A percentile compares a stretch with the other conserved stretches of the same genome.
phyloP scores from a whole-genome alignment of 1,284 basidiomycete genomes.

The Fomitopsis palustris region DNA sequence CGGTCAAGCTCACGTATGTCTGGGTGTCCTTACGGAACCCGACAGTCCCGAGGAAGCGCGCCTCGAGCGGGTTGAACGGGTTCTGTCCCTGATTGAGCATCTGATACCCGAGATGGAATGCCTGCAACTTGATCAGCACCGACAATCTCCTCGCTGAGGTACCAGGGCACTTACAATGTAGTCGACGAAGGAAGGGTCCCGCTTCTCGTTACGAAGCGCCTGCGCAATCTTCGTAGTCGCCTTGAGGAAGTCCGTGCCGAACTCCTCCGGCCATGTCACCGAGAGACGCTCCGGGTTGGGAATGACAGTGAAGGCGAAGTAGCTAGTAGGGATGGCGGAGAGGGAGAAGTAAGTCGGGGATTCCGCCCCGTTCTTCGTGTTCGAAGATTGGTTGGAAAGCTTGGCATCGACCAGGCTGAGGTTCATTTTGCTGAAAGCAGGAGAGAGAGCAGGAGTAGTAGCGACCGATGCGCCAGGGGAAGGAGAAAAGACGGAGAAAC shows the following conservation, averaged over 20 bases:
- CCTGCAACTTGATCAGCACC: not conserved
- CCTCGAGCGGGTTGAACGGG: not conserved
- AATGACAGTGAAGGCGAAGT: not conserved
- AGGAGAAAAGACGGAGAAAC: slow-evolving; percentile 1
- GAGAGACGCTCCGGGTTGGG: not conserved
- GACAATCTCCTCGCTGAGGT: not conserved
- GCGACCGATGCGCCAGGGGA: not conserved
- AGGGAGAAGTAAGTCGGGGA: not conserved
- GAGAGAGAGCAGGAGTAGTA: not conserved
- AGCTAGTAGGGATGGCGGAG: not conserved
- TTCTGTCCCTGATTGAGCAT: slow-evolving; percentile 1
- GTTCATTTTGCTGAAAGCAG: not conserved
- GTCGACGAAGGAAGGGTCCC: not conserved
- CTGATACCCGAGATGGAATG: slow-evolving; percentile 1
- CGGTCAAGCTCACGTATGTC: slow-evolving; percentile 4
- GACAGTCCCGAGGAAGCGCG: slow-evolving; percentile 1
- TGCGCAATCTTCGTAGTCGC: not conserved
- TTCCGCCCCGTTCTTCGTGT: not conserved
- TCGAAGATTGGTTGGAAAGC: not conserved
- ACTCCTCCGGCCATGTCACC: not conserved
- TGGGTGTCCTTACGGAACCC: slow-evolving; percentile 2
- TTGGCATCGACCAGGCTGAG: not conserved
- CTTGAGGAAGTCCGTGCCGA: not conserved
- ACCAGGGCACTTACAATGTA: not conserved
- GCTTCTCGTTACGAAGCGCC: not conserved